Base-by-base conservation (phyloP, 495 filamentous ascomycete species). In the Daldinia loculata region DNA sequence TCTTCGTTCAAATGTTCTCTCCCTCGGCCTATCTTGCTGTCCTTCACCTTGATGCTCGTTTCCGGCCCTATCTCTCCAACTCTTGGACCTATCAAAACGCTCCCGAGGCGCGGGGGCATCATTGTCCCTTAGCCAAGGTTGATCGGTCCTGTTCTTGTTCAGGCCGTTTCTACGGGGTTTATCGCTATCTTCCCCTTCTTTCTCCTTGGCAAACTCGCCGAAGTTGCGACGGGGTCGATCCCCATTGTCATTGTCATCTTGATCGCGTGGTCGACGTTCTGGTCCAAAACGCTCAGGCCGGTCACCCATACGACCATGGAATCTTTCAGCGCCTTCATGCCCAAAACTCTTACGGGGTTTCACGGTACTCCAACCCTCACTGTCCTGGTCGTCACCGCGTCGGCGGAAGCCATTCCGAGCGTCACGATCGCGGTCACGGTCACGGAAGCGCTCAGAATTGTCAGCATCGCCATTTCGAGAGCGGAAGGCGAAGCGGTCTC, bases 401-500 rank as follows among this genome's bases (percentile, higher is more conserved):
- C 85, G 82, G 19, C 83, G 78, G 61, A 81, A 83, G 48, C 72
- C 78, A 56, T 77, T 84, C 50, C 84, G 82, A 32, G 81, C 78
- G 60, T 79, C 81, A 29, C 84, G 86, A 60, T 82, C 82, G 45
- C 83, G 84, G 43, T 86, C 79, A 64, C 86, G 82, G 51, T 85
- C 80, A 65, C 72, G 72, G 29, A 71, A 67, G 32, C 71, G 75
- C 64, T 84, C 83, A 56, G 82, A 77, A 73, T 84, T 81, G 48
- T 93, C 92, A 14, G 87, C 83, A 36, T 94, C 92, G 22, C 87
- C 89, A 75, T 87, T 89, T 50, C 89, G 86, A 69, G 83, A 84
- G 62, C 89, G 85, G 71, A 93, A 86, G 45, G 84, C 87, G 77
- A 89, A 93, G 82, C 91, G 80, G 74, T 89, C 84, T 80, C 87